Base-by-base conservation (phyloP, 2,329 filamentous ascomycete genomes). In the Venturia asperata region DNA sequence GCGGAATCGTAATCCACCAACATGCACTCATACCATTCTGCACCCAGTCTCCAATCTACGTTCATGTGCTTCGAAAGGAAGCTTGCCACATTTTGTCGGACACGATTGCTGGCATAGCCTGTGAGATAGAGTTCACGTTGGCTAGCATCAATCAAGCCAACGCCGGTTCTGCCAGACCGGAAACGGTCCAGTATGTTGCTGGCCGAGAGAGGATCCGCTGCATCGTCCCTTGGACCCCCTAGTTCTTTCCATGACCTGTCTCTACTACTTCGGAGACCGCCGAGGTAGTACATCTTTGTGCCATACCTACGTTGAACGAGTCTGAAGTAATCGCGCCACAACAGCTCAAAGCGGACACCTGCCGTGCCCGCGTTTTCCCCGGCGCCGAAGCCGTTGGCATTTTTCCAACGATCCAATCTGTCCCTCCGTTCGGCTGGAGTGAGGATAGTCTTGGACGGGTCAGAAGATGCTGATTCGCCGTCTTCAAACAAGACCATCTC, bases 311-410 rank as follows among this genome's bases (percentile, higher is more conserved):
- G 81, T 6, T 85, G 87, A 71, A 87, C 91, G 0, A 93, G 81
- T 0, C 88, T 82, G 87, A 93, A 91, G 71, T 92, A 93, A 70
- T 93, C 90, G 49, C 90, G 79, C 89, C 88, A 91, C 0, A 93
- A 74, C 0, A 94, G 78, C 71, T 93, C 89, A 65, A 90, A 87
- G 0, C 90, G 83, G 0, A 93, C 82, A 0, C 81, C 83, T 42
- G 82, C 82, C 0, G 88, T 91, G 0, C 90, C 89, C 39, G 85
- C 83, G 63, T 88, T 92, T 72, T 92, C 87, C 0, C 89, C 89
- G 62, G 85, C 74, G 0, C 85, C 87, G 65, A 86, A 92, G 0
- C 87, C 88, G 1, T 76, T 67, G 0, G 78, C 78, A 0, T 19
- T 21, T 37, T 42, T 56, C 60, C 61, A 66, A 21, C 60, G 61